Base-by-base conservation (phyloP, 225 moss, liverwort and hornwort species). In the Marchantia polymorpha region DNA sequence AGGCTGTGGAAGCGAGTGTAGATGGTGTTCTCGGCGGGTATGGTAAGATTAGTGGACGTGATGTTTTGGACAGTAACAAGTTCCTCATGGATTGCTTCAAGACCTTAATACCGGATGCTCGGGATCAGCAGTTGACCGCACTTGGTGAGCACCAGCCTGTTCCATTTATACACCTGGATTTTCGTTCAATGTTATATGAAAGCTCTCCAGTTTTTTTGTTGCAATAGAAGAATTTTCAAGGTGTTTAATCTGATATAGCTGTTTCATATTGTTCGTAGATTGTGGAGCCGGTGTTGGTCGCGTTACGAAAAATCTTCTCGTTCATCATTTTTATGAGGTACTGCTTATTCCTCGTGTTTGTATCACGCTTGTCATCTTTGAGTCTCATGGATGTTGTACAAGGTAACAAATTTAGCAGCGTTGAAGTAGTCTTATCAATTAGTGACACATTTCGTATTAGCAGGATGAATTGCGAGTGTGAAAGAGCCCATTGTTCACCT, bases 221-320 rank as follows among this genome's bases (percentile, higher is more conserved):
- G 51, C 54, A 16, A 13, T 2, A 52, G 29, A 29, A 25, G 1
- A 48, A 5, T 15, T 19, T 7, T 69, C 27, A 25, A 65, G 26
- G n/a, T 7, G 26, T 5, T 16, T 23, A 72, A 8, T 26, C 25
- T 55, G 27, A 53, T 39, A 16, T 49, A 72, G 22, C 19, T 50
- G 20, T 12, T n/a, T n/a, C 58, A 39, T 59, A 16, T 54, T 11
- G 10, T 60, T 17, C 84, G 79, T 77, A 99, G 99, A 99, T 87
- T 99, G 99, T 59, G 99, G 99, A 83, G 99, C 99, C 85, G 99
- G 99, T 79, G 93, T 99, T 69, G 99, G 99, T 61, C 91, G 99
- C 55, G 92, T 99, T 65, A 95, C 94, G 31, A 93, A 91, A 85
- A 90, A 95, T 66, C 89, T 99, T 55, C 93, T 99, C 77, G 87